phyloP scores from a whole-genome alignment of 768 basidiomycete species.

The Hirschioporus abietinus region DNA sequence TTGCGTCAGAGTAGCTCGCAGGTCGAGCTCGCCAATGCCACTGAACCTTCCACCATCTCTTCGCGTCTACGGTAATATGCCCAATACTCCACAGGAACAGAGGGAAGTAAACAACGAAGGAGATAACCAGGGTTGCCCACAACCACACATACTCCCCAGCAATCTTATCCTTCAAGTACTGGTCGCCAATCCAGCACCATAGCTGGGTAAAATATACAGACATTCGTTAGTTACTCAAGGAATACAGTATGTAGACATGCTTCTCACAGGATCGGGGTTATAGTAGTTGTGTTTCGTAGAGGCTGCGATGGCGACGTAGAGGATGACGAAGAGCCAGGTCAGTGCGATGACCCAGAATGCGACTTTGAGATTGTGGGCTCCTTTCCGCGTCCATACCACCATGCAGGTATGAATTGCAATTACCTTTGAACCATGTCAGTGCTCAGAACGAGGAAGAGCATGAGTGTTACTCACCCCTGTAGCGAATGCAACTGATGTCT shows the following conservation, averaged over 20 bases:
- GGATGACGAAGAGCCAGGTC: constrained; percentile 26
- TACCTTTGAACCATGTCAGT: constrained; percentile 17
- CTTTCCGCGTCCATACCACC: constrained; percentile 31
- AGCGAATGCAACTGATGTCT: constrained; percentile 35
- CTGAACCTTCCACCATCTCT: constrained; percentile 31
- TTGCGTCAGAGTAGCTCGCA: constrained; percentile 9
- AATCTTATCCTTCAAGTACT: constrained; percentile 27
- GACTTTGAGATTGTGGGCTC: constrained; percentile 21
- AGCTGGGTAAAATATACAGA: constrained; percentile 6
- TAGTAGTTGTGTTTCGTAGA: constrained; percentile 15
- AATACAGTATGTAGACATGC: constrained; percentile 28
- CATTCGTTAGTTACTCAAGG: neutral
- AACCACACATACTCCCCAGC: constrained; percentile 42
- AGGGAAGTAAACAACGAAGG: constrained; percentile 29
- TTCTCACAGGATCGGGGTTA: constrained; percentile 19
- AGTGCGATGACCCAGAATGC: constrained; percentile 23
- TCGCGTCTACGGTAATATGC: constrained; percentile 26
- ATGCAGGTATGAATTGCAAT: constrained; percentile 38
- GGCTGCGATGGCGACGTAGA: constrained; percentile 29
- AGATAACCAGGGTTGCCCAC: constrained; percentile 34
- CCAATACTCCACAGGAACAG: constrained; percentile 33
- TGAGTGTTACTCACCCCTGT: constrained; percentile 35
- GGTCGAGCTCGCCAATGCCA: constrained; percentile 9
- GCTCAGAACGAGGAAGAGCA: constrained; percentile 8
- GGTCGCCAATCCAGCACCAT: constrained; percentile 40